phyloP scores from a whole-genome alignment of 331 rosid genomes.

The Rhamnella rubrinervis region DNA sequence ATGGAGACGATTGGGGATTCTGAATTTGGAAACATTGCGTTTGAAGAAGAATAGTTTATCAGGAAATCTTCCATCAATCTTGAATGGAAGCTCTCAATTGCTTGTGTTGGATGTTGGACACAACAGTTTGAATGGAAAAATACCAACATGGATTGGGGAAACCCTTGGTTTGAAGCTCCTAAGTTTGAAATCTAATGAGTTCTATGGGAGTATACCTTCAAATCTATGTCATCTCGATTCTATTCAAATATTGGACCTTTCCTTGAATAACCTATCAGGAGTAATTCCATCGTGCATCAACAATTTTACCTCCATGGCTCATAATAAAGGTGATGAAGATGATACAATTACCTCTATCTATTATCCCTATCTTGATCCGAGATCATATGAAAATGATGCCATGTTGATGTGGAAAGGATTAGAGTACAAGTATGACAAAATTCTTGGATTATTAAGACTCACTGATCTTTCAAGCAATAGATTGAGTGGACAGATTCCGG shows the following conservation, averaged over 20 bases:
- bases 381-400: neutral
- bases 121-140: constrained; percentile 24
- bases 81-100: constrained; percentile 14
- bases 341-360: neutral
- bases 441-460: neutral
- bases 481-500: neutral
- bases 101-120: constrained; percentile 31
- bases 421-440: neutral
- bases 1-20: neutral
- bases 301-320: constrained; percentile 22
- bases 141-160: constrained; percentile 35
- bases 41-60: neutral
- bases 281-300: constrained; percentile 25
- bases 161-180: too few relatives aligned
- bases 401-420: constrained; percentile 14
- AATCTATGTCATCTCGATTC: constrained; percentile 23
- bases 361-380: neutral
- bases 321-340: neutral
- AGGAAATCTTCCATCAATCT: constrained; percentile 11
- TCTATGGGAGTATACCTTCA: too few relatives aligned
- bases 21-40: neutral
- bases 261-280: constrained; percentile 33
- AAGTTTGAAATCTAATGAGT: too few relatives aligned
- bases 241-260: too few relatives aligned
- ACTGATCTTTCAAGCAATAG: constrained; percentile 28